phyloP scores from a whole-genome alignment of 2,329 filamentous ascomycete species.

The Trichoderma sp. region DNA sequence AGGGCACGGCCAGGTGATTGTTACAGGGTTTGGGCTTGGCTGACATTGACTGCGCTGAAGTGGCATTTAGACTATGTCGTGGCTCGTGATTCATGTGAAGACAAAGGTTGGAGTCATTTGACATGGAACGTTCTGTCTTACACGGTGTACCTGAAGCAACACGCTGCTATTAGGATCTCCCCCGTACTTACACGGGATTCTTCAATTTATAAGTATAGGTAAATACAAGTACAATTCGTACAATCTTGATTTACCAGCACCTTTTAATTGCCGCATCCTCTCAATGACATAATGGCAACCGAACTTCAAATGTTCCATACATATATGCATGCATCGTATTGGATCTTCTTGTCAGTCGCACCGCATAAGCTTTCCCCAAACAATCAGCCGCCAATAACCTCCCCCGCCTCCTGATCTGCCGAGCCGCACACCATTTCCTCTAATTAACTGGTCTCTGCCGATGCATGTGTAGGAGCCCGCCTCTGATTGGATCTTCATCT shows the following conservation, averaged over 20 bases:
- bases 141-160: background rate
- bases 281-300: background rate
- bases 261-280: background rate
- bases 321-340: background rate
- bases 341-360: background rate
- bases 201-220: background rate
- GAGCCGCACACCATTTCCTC: constrained; percentile 1
- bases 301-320: background rate
- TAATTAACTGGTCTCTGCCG: background rate
- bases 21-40: background rate
- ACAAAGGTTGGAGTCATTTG: background rate
- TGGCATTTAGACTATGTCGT: background rate
- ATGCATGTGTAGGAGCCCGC: background rate
- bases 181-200: background rate
- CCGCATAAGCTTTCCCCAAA: background rate
- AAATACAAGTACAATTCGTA: background rate
- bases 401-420: constrained; percentile 12
- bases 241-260: background rate
- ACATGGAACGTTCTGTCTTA: too few relatives aligned
- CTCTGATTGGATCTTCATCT: constrained; percentile 14
- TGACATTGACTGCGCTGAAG: background rate
- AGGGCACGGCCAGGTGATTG: background rate
- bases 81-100: background rate
- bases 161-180: background rate
- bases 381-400: background rate